Evolutionary conservation across 106 monocot genomes (phyloP).

Genomic region (Dioscorea alata): DNA sequence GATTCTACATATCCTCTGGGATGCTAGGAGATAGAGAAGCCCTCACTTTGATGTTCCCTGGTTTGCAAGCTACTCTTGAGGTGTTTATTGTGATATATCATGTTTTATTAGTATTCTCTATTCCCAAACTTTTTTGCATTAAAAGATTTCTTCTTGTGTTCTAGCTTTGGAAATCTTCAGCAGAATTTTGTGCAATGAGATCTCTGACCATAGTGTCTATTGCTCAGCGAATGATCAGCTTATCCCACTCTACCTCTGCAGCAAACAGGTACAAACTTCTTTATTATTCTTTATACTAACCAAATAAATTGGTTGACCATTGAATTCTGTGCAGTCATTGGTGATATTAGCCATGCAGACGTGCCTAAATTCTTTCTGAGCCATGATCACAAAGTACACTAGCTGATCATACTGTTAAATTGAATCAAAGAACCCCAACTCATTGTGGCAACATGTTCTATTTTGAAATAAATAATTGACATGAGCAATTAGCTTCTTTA

Average conservation of each 20-base stretch:
- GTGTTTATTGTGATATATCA: slow-evolving; percentile 24
- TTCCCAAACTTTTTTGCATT: neutral
- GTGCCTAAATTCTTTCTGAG: too few species aligned
- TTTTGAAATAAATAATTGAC: too few species aligned
- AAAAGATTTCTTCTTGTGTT: slow-evolving; percentile 8
- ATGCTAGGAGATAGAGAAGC: slow-evolving; percentile 80
- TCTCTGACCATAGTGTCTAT: slow-evolving; percentile 88
- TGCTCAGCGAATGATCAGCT: slow-evolving; percentile 80
- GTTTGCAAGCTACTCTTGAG: slow-evolving; percentile 61
- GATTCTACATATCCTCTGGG: slow-evolving; percentile 56
- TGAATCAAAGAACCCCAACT: too few species aligned
- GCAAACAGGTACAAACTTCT: slow-evolving; percentile 62
- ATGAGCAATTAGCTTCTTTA: too few species aligned
- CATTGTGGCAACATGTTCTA: too few species aligned
- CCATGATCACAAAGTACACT: too few species aligned
- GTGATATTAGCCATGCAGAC: too few species aligned
- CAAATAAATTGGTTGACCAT: too few species aligned
- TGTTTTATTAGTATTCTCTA: neutral
- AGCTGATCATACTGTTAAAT: too few species aligned
- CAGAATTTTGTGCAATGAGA: slow-evolving; percentile 95
- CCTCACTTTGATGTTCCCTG: slow-evolving; percentile 79
- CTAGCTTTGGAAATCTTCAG: slow-evolving; percentile 95
- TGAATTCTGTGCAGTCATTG: too few species aligned
- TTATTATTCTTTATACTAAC: neutral
- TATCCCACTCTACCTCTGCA: slow-evolving; percentile 60